Conservation (phyloP, 2,329 filamentous ascomycete species). For the Didymella exigua region DNA sequence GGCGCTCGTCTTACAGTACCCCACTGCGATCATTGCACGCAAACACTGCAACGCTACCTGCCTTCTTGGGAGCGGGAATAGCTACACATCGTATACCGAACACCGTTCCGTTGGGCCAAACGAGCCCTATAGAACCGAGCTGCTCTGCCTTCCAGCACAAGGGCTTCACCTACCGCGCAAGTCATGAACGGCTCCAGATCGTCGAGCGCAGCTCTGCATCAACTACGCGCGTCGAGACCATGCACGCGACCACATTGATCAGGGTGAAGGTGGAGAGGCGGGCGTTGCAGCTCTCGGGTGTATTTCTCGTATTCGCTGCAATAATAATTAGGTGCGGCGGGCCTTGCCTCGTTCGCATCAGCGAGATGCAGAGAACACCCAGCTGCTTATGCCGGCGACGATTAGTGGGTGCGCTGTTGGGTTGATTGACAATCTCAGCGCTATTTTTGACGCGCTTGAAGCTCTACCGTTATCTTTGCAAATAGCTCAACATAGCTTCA, state of each 20-base stretch:
- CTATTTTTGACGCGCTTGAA: not conserved
- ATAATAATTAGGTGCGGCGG: not conserved
- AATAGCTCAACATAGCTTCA: not conserved
- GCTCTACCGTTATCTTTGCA: not conserved
- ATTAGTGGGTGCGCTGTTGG: not conserved
- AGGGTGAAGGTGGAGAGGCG: not conserved
- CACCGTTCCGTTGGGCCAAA: not conserved
- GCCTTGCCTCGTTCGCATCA: not conserved
- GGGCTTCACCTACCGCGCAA: not conserved
- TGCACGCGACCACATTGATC: not conserved
- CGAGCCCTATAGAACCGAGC: not conserved
- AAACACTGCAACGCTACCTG: conserved; percentile 2
- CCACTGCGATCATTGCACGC: not conserved
- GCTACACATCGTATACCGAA: not conserved
- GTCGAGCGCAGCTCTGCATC: not conserved
- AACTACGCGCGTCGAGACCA: not conserved
- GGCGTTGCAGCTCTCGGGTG: not conserved
- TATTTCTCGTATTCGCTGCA: not conserved
- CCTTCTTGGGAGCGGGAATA: conserved; percentile 6
- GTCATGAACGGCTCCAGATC: not conserved
- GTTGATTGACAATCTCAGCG: not conserved
- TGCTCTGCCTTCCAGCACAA: not conserved
- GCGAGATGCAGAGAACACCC: not conserved
- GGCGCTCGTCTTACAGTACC: not conserved
- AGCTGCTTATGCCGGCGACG: not conserved